Evolutionary conservation across 495 filamentous ascomycete species (phyloP), one percentile per base, ranked within the genome.

Genomic region (Penicillium herquei): DNA sequence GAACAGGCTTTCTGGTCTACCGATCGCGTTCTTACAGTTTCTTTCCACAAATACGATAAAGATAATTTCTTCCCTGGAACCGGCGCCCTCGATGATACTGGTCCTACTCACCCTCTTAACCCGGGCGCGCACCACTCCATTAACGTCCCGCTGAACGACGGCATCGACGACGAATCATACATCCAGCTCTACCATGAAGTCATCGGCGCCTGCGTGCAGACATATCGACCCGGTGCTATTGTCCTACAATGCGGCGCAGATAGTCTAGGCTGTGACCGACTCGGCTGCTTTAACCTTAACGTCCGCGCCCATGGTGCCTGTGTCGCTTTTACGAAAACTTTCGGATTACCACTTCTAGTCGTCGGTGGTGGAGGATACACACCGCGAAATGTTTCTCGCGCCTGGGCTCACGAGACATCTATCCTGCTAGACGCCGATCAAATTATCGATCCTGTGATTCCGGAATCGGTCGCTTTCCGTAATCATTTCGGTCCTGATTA

Each of bases 1-100:
- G 92, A 98, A 69, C 90, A 96, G 71, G 93, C 93, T 3, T 98
- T 98, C 72, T 95, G 91, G 77, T 94, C 91, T 13, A 95, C 92
- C 31, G 92, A 97, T 66, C 90, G 93, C 45, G 93, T 98, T 58
- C 88, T 97, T 78, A 98, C 93, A 0, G 84, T 96, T 17, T 96
- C 91, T 43, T 96, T 96, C 71, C 94, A 98, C 77, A 97, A 97
- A 76, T 98, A 95, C 69, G 90, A 78, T 81, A 89, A 87, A 66
- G 86, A 84, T 55, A 86, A 89, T 44, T 88, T 87, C 75, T 88
- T 88, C 76, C 85, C 85, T 8, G 85, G 85, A 51, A 87, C 85
- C 0, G 85, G 85, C 21, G 77, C 77, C 33, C 72, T 83, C 49
- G 73, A 78, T 53, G 81, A 82, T 53, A 83, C 78, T 1, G 85